Base-by-base conservation (phyloP, 306 rosid genomes). In the Castanospermum australe region DNA sequence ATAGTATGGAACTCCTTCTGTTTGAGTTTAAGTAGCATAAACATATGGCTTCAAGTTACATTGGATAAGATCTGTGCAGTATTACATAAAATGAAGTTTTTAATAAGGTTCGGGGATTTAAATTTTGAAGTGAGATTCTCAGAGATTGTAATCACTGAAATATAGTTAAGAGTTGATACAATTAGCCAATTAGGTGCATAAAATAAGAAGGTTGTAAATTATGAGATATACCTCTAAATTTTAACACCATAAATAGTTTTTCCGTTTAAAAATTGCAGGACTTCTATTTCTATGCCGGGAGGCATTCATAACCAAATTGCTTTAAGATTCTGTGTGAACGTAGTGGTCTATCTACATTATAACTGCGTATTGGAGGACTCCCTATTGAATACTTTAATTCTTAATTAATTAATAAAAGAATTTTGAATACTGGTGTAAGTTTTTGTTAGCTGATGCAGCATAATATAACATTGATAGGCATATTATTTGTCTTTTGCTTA, bases 201-300 rank as follows among this genome's bases (percentile, higher is more conserved):
- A 57, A 33, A n/a, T 20, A 47, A 62, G 62, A 62, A 33, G 32
- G 45, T 24, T 81, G 4, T 18, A 57, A 17, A 12, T 13, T 35
- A 17, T 54, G 8, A 15, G 41, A 48, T 42, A 64, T 47, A 48
- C 8, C 42, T 36, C 41, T 52, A 30, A 41, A 68, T 28, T 52
- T 57, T 63, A 47, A 14, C 9, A 22, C 33, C 39, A 28, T 25
- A 7, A 11, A 17, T 38, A 54, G 54, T 71, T n/a, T n/a, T n/a
- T n/a, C n/a, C n/a, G n/a, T n/a, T 70, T 32, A 77, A 54, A 74
- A 71, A 75, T 64, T 55, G 9, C 36, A 51, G 12, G 8, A 41
- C 48, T 74, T 81, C 77, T 71, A 12, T 56, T 74, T 81, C 77
- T 71, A 12, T 52, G 12, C 32, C 33, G 71, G 52, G 79, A 54